Conservation (phyloP, 495 filamentous ascomycete genomes). For the Hypoxylon rickii region DNA sequence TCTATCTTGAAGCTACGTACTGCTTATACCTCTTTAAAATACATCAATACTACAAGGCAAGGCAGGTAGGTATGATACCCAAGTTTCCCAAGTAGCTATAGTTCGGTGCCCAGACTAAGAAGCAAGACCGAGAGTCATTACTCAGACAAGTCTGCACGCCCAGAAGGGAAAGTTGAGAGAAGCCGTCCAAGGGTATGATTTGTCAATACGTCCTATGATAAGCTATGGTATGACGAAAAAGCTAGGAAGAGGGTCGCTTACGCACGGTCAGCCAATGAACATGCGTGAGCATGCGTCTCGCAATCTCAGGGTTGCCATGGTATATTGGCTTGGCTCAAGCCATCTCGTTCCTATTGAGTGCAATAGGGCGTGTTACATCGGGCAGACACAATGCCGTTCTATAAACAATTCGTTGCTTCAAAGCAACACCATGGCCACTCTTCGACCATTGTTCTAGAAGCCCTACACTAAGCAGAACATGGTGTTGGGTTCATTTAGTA, state of each 20-base stretch:
- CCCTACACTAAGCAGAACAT: background rate
- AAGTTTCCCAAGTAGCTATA: too few relatives aligned
- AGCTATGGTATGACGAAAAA: too few relatives aligned
- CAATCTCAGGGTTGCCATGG: conserved; percentile 20
- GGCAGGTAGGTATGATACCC: too few relatives aligned
- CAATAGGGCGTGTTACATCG: conserved; percentile 21
- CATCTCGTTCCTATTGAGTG: background rate
- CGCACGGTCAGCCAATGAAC: conserved; percentile 15
- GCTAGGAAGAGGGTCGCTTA: too few relatives aligned
- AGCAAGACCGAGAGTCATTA: conserved; percentile 13
- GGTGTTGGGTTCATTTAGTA: conserved; percentile 10
- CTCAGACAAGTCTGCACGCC: conserved; percentile 20
- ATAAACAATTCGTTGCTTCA: conserved; percentile 12
- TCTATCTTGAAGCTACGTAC: too few relatives aligned
- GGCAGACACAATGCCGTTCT: conserved; percentile 1
- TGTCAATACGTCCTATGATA: conserved; percentile 18
- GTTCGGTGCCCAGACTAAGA: background rate
- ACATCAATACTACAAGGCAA: too few relatives aligned
- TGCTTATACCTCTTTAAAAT: background rate
- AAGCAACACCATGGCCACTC: conserved; percentile 8
- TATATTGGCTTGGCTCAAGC: conserved; percentile 25
- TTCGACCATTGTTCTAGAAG: conserved; percentile 31
- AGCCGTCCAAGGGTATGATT: conserved; percentile 13
- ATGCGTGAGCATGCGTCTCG: conserved; percentile 6
- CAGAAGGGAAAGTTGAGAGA: background rate